These are phyloP conservation scores for Hemileia vastatrix DNA, from an alignment of 1,284 basidiomycete genomes.

Conservation along the genomic window DNA sequence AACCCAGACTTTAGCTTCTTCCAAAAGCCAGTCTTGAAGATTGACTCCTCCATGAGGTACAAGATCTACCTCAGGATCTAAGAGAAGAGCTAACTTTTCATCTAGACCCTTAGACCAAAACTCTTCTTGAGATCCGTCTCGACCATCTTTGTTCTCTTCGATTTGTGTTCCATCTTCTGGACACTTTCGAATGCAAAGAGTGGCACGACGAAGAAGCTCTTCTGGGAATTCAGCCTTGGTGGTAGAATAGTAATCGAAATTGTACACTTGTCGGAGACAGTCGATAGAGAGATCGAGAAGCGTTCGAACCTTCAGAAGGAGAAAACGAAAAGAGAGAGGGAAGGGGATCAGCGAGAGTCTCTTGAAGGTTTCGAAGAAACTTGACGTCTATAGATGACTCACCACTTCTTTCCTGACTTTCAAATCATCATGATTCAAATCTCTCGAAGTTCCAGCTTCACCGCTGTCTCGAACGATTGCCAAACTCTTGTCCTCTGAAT, in stretches of 20 bases:
- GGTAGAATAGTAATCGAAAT: conserved; percentile 40
- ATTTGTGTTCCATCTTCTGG: conserved; percentile 23
- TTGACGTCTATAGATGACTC: background rate
- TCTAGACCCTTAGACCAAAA: background rate
- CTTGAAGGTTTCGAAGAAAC: background rate
- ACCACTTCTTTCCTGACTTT: background rate
- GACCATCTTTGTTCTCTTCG: conserved; percentile 26
- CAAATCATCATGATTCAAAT: background rate
- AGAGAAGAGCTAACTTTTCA: background rate
- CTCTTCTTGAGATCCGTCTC: conserved; percentile 4
- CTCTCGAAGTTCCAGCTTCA: background rate
- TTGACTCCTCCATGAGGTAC: background rate
- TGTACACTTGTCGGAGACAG: conserved; percentile 35
- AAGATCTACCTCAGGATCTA: conserved; percentile 2
- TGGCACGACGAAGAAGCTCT: conserved; percentile 34
- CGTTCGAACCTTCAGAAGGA: background rate
- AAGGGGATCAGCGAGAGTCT: background rate
- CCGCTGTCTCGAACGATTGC: background rate
- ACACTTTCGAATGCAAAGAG: conserved; percentile 31
- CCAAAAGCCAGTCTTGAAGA: conserved; percentile 22
- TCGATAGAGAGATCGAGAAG: conserved; percentile 37
- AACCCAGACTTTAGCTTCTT: conserved; percentile 28
- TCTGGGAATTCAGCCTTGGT: conserved; percentile 37
- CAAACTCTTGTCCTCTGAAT: background rate
- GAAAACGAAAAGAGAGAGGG: background rate